Conservation (phyloP, 805 yeast species). For the Saccharomyces paradoxus region DNA sequence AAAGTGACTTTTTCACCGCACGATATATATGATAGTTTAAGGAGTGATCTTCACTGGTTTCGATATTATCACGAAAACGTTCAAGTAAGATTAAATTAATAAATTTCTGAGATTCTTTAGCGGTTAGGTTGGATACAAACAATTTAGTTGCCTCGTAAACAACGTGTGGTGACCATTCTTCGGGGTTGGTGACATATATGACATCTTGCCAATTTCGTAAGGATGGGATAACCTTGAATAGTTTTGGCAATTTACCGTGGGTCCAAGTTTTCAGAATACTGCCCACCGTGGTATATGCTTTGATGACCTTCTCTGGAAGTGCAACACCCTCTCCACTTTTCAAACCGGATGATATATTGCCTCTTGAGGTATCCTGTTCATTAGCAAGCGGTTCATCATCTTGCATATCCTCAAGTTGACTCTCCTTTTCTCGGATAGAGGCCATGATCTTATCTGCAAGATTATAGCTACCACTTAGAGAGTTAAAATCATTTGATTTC, state of each 20-base stretch:
- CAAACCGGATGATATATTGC: conserved; percentile 16
- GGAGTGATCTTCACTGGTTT: conserved; percentile 64
- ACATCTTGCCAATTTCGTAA: conserved; percentile 94
- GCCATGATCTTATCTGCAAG: conserved; percentile 93
- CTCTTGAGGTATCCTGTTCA: conserved; percentile 18
- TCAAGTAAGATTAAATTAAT: conserved; percentile 60
- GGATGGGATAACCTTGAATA: conserved; percentile 90
- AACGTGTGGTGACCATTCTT: conserved; percentile 90
- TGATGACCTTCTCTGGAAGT: conserved; percentile 92
- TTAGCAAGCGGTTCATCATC: conserved; percentile 10
- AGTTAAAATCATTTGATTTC: conserved; percentile 31
- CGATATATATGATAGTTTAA: conserved; percentile 90
- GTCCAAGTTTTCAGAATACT: conserved; percentile 79
- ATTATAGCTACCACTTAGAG: conserved; percentile 44
- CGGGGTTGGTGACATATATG: conserved; percentile 86
- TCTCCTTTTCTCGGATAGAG: conserved; percentile 69
- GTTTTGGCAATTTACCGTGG: conserved; percentile 93
- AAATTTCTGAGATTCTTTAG: conserved; percentile 83
- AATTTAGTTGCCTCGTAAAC: conserved; percentile 90
- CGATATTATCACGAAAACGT: conserved; percentile 63
- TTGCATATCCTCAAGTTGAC: conserved; percentile 17
- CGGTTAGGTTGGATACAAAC: conserved; percentile 81
- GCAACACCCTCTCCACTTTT: conserved; percentile 64
- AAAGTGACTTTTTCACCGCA: conserved; percentile 82
- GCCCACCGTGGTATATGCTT: conserved; percentile 89